phyloP scores from a whole-genome alignment of 2,329 filamentous ascomycete genomes.

The Alternaria hordeiaustralica region DNA sequence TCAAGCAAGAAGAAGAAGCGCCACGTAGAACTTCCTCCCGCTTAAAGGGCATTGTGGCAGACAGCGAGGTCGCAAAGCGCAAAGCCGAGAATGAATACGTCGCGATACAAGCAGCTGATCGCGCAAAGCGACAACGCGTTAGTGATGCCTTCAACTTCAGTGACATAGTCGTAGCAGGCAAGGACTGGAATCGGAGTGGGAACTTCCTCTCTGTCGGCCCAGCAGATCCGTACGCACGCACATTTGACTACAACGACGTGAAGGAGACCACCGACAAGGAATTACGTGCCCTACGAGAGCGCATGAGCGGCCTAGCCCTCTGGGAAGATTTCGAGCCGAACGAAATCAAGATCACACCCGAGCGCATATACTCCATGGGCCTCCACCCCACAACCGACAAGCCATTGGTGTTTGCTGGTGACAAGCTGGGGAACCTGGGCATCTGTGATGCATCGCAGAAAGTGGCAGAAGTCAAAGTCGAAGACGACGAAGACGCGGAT shows the following conservation, averaged over 20 bases:
- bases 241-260: conserved; percentile 84
- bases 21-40: conserved; percentile 68
- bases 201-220: conserved; percentile 72
- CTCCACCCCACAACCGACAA: conserved; percentile 90
- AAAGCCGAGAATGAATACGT: conserved; percentile 71
- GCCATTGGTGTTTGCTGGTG: conserved; percentile 87
- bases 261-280: conserved; percentile 79
- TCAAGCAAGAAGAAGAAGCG: conserved; percentile 65
- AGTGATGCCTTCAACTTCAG: conserved; percentile 73
- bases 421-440: conserved; percentile 90
- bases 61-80: conserved; percentile 71
- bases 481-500: conserved; percentile 70
- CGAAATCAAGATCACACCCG: conserved; percentile 52
- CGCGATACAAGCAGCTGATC: conserved; percentile 62
- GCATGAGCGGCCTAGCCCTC: conserved; percentile 77
- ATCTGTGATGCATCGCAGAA: conserved; percentile 87
- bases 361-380: conserved; percentile 71
- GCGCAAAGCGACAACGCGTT: conserved; percentile 68
- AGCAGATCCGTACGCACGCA: conserved; percentile 81
- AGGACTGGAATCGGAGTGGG: conserved; percentile 72
- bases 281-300: conserved; percentile 73
- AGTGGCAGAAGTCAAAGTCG: conserved; percentile 57
- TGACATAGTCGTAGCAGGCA: conserved; percentile 80
- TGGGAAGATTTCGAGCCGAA: conserved; percentile 85
- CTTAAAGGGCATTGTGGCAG: conserved; percentile 67